Conservation (phyloP, 345 rosid species). For the Eucalyptus guilfoylei region DNA sequence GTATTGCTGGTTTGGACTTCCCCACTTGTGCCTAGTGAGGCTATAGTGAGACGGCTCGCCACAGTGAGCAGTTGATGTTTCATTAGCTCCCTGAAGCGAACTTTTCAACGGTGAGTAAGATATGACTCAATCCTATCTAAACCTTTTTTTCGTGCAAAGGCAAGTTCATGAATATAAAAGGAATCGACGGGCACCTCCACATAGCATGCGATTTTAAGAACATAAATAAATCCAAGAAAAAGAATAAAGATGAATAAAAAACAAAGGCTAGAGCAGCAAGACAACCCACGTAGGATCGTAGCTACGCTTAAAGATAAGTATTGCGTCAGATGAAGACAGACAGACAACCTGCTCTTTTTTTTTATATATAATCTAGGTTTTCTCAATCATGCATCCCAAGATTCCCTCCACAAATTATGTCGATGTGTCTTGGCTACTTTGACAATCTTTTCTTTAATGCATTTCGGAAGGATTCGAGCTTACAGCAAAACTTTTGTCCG, state of each 20-base stretch:
- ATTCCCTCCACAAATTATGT: slow-evolving; percentile 5
- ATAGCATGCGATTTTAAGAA: not conserved
- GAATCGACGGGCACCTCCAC: not conserved
- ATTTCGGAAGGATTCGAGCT: not conserved
- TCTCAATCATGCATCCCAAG: not conserved
- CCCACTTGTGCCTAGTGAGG: not conserved
- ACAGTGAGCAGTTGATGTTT: not conserved
- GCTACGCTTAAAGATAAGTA: not conserved
- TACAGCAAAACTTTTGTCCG: not conserved
- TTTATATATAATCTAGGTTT: not conserved
- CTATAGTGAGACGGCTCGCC: not conserved
- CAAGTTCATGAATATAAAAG: not conserved
- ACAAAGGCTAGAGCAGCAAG: not conserved
- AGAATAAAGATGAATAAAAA: not conserved
- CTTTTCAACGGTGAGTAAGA: not conserved
- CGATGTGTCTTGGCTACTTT: not conserved
- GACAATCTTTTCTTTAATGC: not conserved
- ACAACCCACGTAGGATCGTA: not conserved
- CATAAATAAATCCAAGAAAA: not conserved
- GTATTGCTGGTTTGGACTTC: not conserved
- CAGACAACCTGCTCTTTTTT: not conserved
- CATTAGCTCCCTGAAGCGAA: not conserved
- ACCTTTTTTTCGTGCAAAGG: not conserved
- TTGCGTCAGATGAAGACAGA: not conserved
- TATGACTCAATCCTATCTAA: not conserved